phyloP scores from a whole-genome alignment of 1,284 basidiomycete genomes.

The Sporisorium scitamineum region DNA sequence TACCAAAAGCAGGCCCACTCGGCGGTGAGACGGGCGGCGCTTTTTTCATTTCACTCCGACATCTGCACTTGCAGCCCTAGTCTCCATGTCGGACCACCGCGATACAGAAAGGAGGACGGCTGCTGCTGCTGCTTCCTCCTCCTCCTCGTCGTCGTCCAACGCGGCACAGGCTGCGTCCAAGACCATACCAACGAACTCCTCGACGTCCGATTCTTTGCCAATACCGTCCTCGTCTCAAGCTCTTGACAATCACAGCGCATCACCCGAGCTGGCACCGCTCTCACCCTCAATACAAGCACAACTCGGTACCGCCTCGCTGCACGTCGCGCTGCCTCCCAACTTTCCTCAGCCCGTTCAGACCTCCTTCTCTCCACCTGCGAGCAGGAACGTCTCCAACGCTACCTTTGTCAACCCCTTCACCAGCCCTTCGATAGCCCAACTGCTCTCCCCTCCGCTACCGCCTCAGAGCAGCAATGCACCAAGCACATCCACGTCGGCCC shows the following conservation, averaged over 20 bases:
- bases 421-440: slow-evolving; percentile 43
- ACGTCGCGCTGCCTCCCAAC: slow-evolving; percentile 58
- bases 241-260: background rate
- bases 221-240: slow-evolving; percentile 10
- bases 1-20: background rate
- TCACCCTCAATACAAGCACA: slow-evolving; percentile 24
- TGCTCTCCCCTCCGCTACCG: slow-evolving; percentile 30
- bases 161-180: background rate
- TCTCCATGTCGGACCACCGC: slow-evolving; percentile 1
- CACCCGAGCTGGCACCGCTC: slow-evolving; percentile 5
- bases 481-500: background rate
- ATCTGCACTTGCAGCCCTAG: background rate
- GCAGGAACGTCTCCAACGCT: slow-evolving; percentile 21
- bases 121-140: background rate
- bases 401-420: slow-evolving; percentile 32
- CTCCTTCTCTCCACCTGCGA: slow-evolving; percentile 55
- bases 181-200: background rate
- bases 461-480: slow-evolving; percentile 16
- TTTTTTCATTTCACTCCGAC: background rate
- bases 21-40: background rate
- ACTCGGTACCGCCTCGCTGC: slow-evolving; percentile 39
- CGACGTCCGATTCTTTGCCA: background rate
- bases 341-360: slow-evolving; percentile 53
- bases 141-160: background rate
- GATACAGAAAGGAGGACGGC: background rate